These are phyloP conservation scores for Aspergillus hiratsukae DNA, from an alignment of 2,329 filamentous ascomycete species.

Conservation along the genomic window DNA sequence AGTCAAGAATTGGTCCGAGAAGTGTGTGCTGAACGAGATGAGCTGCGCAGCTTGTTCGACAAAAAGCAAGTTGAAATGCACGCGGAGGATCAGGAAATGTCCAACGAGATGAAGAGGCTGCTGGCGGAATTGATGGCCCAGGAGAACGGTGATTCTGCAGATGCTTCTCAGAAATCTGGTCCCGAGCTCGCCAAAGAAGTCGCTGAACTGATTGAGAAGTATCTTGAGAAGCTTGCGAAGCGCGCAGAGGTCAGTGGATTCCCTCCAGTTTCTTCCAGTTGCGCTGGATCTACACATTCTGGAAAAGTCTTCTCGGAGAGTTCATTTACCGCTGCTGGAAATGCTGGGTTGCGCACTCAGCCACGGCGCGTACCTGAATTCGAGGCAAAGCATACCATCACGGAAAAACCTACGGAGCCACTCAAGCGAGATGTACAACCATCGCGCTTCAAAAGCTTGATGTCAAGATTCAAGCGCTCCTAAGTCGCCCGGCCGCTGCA, in stretches of 20 bases:
- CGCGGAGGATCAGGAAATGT: constrained; percentile 37
- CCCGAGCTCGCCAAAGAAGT: constrained; percentile 41
- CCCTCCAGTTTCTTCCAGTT: constrained; percentile 3
- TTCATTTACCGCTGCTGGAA: background rate
- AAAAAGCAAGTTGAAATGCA: constrained; percentile 36
- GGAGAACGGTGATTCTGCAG: constrained; percentile 27
- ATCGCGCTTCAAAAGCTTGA: background rate
- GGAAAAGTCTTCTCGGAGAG: background rate
- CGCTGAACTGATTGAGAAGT: constrained; percentile 55
- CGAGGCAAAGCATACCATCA: background rate
- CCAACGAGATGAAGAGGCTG: constrained; percentile 39
- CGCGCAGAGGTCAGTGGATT: constrained; percentile 38
- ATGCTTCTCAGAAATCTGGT: constrained; percentile 32
- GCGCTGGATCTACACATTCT: background rate
- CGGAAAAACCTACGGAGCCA: background rate
- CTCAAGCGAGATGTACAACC: background rate
- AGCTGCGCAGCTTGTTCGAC: constrained; percentile 36
- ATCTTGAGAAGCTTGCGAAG: constrained; percentile 39
- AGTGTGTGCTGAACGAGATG: constrained; percentile 36
- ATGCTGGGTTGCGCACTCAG: background rate
- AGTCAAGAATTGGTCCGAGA: constrained; percentile 36
- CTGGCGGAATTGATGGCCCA: constrained; percentile 37
- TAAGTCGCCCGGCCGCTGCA: background rate
- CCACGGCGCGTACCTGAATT: background rate
- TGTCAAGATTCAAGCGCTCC: background rate